Conservation (phyloP, 139 green algal species). For the Desmodesmus armatus region DNA sequence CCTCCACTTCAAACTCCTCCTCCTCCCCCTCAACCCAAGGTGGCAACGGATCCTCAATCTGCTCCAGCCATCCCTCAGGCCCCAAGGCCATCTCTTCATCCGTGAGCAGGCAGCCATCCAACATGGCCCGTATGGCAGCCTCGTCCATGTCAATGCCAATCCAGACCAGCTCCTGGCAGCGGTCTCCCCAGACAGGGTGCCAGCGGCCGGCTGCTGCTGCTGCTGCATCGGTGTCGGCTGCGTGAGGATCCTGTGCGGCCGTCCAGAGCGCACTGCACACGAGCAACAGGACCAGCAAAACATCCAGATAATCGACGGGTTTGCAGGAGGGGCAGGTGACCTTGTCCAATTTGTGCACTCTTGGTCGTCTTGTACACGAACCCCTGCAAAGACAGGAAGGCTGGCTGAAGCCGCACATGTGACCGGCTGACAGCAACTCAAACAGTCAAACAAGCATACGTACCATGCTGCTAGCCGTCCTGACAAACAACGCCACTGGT, state of each 20-base stretch:
- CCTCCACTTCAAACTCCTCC: background rate
- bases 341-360: no score
- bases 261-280: conserved; percentile 50
- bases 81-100: conserved; percentile 66
- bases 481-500: no score
- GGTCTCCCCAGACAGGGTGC: conserved; percentile 59
- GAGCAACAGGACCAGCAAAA: background rate
- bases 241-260: conserved; percentile 31
- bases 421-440: no score
- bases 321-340: no score
- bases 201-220: conserved; percentile 40
- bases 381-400: background rate
- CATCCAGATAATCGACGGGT: no score
- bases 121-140: conserved; percentile 54
- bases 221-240: background rate
- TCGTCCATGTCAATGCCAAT: conserved; percentile 81
- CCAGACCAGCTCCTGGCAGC: conserved; percentile 88
- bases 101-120: conserved; percentile 78
- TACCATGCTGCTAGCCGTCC: no score
- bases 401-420: background rate
- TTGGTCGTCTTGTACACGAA: no score
- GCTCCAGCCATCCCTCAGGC: conserved; percentile 56
- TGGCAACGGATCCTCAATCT: conserved; percentile 59
- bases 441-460: no score
- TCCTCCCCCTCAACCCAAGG: conserved; percentile 41